phyloP scores from a whole-genome alignment of 257 asterid genomes.

The Solanum clarkiae region DNA sequence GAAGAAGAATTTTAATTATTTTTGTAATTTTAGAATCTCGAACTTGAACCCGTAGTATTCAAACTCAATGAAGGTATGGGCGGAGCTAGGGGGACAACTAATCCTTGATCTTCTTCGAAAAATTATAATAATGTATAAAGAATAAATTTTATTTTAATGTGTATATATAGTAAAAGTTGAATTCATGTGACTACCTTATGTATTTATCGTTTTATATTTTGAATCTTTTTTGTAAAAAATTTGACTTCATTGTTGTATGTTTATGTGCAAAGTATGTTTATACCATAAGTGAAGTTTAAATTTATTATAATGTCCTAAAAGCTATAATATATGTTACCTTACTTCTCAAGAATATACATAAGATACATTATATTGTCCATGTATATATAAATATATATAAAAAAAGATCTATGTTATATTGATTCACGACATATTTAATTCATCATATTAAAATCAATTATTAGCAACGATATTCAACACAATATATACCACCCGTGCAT shows the following conservation, averaged over 20 bases:
- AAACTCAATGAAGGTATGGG: no score
- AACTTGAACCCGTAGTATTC: not conserved
- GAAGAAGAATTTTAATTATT: not conserved
- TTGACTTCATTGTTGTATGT: fast-evolving
- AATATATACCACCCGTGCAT: not conserved
- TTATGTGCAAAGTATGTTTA: not conserved
- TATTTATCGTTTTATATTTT: not conserved
- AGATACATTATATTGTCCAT: no score
- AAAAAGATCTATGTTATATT: not conserved
- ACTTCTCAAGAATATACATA: no score
- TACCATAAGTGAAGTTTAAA: not conserved
- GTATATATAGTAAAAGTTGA: not conserved
- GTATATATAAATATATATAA: no score
- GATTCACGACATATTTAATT: not conserved
- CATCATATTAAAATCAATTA: not conserved
- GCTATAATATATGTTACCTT: no score
- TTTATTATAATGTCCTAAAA: not conserved
- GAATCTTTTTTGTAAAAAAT: not conserved
- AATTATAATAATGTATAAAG: not conserved
- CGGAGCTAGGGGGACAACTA: not conserved
- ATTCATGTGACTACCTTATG: not conserved
- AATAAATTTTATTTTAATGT: not conserved
- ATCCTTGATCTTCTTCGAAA: not conserved
- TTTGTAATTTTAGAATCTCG: not conserved
- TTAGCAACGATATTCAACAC: not conserved